Base-by-base conservation (phyloP, 177 flowering plant species). In the Vitis hybrid region DNA sequence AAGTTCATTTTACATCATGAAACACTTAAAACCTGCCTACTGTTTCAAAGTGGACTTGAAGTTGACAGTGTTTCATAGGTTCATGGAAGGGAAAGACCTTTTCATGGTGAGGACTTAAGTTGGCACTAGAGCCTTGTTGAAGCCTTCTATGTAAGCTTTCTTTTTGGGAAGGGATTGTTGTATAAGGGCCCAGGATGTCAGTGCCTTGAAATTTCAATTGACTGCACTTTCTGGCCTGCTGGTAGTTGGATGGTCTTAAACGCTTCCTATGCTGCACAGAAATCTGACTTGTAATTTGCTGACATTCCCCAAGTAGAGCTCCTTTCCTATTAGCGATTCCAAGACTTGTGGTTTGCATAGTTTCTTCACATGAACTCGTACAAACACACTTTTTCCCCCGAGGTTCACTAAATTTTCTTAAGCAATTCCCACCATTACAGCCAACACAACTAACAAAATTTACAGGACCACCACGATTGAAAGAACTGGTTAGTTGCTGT, bases 171-270 rank as follows among this genome's bases (percentile, higher is more conserved):
- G 2, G 8, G 56, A 55, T 27, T 35, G 6, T 61, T 13, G 32
- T 35, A 50, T 48, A 79, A 69, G 70, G 67, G 49, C 24, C 62
- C 8, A 46, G 6, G 27, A 56, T 49, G 17, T 58, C 62, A 58
- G 32, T 70, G 46, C 46, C 80, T 64, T 52, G 69, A 59, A 21
- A 52, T 66, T 68, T 56, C 51, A 78, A 15, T 59, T 55, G 69
- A 73, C 72, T 81, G 18, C 77, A 78, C 69, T 82, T 86, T 74
- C 81, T 82, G 10, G 65, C 65, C 4, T 91, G 85, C 79, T 86
- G 88, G 91, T 86, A 86, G 57, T 81, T 66, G 73, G 70, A 81
- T 52, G 67, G 71, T 66, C 90, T 82, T 49, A 10, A 66, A 60
- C 74, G 85, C 86, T 90, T 91, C 67, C 62, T 69, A 30, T 65